phyloP scores from a whole-genome alignment of 192 early-diverging fungal species.

The Allomyces javanicus region DNA sequence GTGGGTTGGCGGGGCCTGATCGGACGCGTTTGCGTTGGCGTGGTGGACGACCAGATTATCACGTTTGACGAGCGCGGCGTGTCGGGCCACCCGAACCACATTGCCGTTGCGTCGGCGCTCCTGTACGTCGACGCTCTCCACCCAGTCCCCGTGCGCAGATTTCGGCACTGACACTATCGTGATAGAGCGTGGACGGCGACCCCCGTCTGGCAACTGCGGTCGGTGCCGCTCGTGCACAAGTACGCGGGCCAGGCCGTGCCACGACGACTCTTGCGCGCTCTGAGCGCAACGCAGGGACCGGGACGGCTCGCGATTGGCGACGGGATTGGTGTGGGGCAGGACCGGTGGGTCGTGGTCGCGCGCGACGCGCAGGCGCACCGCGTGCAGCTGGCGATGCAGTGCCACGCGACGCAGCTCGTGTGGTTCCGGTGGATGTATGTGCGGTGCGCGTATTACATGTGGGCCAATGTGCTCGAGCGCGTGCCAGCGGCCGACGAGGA shows the following conservation, averaged over 20 bases:
- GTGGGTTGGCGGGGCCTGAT: not conserved
- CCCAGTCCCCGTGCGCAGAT: no score
- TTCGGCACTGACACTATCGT: no score
- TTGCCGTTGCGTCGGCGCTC: constrained; percentile 18
- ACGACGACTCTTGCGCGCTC: no score
- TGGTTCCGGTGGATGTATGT: constrained; percentile 86
- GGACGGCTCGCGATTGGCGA: no score
- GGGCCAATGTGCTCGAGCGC: constrained; percentile 45
- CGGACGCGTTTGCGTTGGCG: not conserved
- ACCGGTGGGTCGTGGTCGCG: constrained; percentile 27
- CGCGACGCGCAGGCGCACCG: constrained; percentile 27
- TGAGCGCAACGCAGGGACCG: no score
- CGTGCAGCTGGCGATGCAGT: constrained; percentile 49
- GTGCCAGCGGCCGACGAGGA: constrained; percentile 4
- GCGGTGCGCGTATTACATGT: constrained; percentile 74
- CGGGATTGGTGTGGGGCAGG: no score
- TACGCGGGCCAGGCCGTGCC: no score
- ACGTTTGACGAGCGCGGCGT: constrained; percentile 80
- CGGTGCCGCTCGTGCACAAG: no score
- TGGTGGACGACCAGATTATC: constrained; percentile 22
- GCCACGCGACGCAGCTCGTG: constrained; percentile 69
- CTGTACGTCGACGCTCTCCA: not conserved
- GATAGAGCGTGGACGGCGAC: no score
- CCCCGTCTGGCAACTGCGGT: no score
- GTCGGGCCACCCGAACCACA: constrained; percentile 81